Conservation (phyloP, 108 stramenopile genomes). For the Mediolabrus comicus region DNA sequence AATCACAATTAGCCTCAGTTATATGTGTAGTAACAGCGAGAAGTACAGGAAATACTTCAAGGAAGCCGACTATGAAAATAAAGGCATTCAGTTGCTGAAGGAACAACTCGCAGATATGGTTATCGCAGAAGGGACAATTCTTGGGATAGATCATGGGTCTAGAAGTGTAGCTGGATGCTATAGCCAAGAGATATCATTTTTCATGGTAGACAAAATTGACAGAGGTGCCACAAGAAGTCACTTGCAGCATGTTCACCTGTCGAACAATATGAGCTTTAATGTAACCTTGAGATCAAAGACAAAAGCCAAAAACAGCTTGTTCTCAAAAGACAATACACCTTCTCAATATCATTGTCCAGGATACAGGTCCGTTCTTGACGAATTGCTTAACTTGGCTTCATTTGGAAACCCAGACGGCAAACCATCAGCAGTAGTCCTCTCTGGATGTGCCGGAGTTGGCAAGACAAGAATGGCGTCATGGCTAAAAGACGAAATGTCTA, state of each 20-base stretch:
- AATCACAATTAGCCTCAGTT: neutral
- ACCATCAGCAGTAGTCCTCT: constrained; percentile 60
- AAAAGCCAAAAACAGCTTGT: neutral
- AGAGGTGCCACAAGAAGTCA: neutral
- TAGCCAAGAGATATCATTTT: neutral
- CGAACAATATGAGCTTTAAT: neutral
- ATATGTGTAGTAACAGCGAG: constrained; percentile 20
- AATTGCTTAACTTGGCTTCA: constrained; percentile 39
- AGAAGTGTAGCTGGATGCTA: neutral
- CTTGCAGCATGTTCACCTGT: neutral
- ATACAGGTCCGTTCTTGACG: constrained; percentile 52
- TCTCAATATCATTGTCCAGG: constrained; percentile 51
- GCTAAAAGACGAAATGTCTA: constrained; percentile 47
- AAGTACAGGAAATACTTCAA: constrained; percentile 1
- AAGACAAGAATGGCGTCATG: constrained; percentile 70
- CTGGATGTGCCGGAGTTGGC: constrained; percentile 81
- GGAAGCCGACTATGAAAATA: neutral
- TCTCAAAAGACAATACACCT: neutral
- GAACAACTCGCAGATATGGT: constrained; percentile 5
- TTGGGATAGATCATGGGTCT: neutral
- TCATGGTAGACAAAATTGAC: constrained; percentile 10
- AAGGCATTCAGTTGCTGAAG: neutral
- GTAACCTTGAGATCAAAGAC: neutral
- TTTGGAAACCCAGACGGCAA: constrained; percentile 28
- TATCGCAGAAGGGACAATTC: constrained; percentile 17